phyloP scores from a whole-genome alignment of 805 yeast genomes.

The Yarrowia osloensis region DNA sequence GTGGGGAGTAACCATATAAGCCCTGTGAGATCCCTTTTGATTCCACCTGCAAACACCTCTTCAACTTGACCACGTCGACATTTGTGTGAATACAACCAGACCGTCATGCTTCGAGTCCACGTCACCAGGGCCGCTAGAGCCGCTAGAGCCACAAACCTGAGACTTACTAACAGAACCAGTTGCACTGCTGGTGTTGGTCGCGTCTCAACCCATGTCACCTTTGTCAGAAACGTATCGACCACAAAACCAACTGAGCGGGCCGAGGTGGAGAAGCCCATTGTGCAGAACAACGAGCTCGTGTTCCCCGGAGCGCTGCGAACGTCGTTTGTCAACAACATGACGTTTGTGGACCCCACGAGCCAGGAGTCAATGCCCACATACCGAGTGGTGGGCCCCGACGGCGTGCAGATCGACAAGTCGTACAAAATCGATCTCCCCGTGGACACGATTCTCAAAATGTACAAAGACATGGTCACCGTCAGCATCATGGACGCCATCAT shows the following conservation, averaged over 20 bases:
- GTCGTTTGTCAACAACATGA: conserved; percentile 4
- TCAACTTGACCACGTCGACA: background rate
- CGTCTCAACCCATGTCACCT: no score
- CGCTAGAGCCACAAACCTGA: no score
- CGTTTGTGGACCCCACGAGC: conserved; percentile 33
- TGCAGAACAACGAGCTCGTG: conserved; percentile 3
- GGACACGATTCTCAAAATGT: conserved; percentile 39
- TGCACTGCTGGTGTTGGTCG: no score
- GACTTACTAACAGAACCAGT: background rate
- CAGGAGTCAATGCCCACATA: conserved; percentile 37
- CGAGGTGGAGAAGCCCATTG: background rate
- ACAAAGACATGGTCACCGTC: conserved; percentile 42
- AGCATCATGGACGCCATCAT: conserved; percentile 41
- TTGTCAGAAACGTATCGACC: background rate
- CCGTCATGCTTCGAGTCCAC: conserved; percentile 3
- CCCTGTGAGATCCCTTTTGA: background rate
- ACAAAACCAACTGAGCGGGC: background rate
- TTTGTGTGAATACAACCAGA: conserved; percentile 29
- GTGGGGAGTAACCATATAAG: background rate
- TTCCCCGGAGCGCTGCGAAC: conserved; percentile 27
- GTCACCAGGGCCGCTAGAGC: no score
- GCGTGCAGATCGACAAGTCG: conserved; percentile 37
- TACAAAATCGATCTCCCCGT: conserved; percentile 37
- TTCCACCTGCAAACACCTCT: background rate
- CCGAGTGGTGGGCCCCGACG: conserved; percentile 40